These are phyloP conservation scores for Backusella tarrabulga DNA, from an alignment of 192 early-diverging fungal genomes.

Conservation along the genomic window DNA sequence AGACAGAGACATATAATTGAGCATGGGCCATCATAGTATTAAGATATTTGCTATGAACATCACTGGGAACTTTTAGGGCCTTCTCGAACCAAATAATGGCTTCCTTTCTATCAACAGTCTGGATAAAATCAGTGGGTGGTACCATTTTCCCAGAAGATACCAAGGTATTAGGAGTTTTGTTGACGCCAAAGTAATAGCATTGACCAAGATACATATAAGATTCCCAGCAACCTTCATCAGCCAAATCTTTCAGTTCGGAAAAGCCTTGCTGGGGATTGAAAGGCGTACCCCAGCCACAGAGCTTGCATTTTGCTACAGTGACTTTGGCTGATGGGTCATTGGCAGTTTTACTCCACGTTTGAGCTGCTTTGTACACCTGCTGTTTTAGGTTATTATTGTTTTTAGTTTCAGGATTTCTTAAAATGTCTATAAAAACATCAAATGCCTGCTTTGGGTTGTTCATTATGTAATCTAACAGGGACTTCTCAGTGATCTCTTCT, in stretches of 20 bases:
- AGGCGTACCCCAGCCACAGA: conserved; percentile 35
- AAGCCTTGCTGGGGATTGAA: conserved; percentile 22
- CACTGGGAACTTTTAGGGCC: neutral
- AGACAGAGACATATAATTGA: conserved; percentile 25
- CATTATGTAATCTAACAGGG: neutral
- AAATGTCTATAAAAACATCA: conserved; percentile 11
- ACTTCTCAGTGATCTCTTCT: neutral
- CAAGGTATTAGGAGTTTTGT: neutral
- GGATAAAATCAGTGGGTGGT: neutral
- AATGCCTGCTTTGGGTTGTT: neutral
- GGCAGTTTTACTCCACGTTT: neutral
- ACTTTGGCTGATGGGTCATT: conserved; percentile 20
- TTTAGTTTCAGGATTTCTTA: neutral
- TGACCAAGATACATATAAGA: conserved; percentile 34
- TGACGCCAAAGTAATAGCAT: conserved; percentile 30
- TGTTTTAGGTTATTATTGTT: conserved; percentile 7
- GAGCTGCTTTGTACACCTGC: conserved; percentile 10
- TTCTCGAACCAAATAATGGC: conserved; percentile 32
- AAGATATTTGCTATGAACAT: neutral
- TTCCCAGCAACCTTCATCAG: conserved; percentile 19
- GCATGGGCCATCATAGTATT: conserved; percentile 14
- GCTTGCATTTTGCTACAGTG: conserved; percentile 29
- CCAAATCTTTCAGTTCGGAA: conserved; percentile 11
- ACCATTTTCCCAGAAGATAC: neutral
- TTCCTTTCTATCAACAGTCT: conserved; percentile 18